Base-by-base conservation (phyloP, 139 green algal species). In the Ulvella scutata region DNA sequence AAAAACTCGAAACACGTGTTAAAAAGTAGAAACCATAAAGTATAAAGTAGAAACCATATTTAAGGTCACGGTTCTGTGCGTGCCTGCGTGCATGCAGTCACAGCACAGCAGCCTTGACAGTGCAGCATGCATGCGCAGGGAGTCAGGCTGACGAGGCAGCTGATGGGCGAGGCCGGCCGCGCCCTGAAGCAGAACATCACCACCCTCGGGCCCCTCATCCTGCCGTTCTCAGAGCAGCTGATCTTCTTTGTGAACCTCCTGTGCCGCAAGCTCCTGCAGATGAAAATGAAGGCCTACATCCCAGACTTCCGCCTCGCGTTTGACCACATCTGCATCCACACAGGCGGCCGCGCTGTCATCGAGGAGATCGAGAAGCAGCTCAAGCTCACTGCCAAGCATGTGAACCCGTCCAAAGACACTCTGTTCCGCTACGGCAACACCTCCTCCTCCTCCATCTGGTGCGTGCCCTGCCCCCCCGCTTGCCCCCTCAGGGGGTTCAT, bases 321-420 rank as follows among this genome's bases (percentile, higher is more conserved):
- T 77, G 89, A 98, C 81, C 93, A 97, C 80, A 92, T 98, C 74
- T 98, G 94, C 87, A 98, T 98, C 75, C 93, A 98, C 87, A 97
- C 93, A 0, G 92, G 89, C 62, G 93, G 93, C 3, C 84, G 91
- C 10, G 92, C 86, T 21, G 92, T 97, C 17, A 92, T 98, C 37
- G 93, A 97, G 62, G 94, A 95, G 80, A 96, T 98, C 72, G 92
- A 98, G 84, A 92, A 93, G 83, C 95, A 98, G 87, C 85, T 98
- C 74, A 61, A 86, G 43, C 81, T 97, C 37, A 72, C 34, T 3
- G 72, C 72, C 7, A 61, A 78, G 0, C 79, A 90, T 33, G 84
- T 92, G 43, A 87, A 91, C 76, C 91, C 93, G 34, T 90, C 79
- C 17, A 86, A 89, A 35, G 89, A 92, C 31, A 90, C 89, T 26